Evolutionary conservation across 2,329 filamentous ascomycete species (phyloP).

Genomic region (Zopfia rhizophila): DNA sequence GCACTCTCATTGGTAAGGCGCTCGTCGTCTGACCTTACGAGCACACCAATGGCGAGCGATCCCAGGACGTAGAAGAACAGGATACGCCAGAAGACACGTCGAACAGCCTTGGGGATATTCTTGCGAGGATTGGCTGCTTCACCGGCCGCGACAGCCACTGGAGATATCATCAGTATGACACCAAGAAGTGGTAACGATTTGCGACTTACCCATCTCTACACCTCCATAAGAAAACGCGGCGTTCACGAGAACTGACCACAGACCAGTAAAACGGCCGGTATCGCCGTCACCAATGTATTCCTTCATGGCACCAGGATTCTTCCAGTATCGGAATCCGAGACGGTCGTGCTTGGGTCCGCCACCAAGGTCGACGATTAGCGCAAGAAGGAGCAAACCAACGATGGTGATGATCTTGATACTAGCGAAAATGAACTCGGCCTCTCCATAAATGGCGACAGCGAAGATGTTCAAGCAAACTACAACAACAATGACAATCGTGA

Average conservation of each 20-base stretch:
- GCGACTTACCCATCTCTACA: slow-evolving; percentile 51
- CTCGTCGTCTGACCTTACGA: slow-evolving; percentile 66
- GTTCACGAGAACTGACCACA: slow-evolving; percentile 65
- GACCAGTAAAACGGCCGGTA: slow-evolving; percentile 72
- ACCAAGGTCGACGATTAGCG: slow-evolving; percentile 48
- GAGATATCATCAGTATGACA: too few species aligned
- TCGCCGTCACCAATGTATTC: slow-evolving; percentile 62
- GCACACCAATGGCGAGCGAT: slow-evolving; percentile 67
- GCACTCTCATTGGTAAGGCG: slow-evolving; percentile 59
- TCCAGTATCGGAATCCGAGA: slow-evolving; percentile 75
- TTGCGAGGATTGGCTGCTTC: slow-evolving; percentile 49
- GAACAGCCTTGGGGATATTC: slow-evolving; percentile 65
- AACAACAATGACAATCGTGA: slow-evolving; percentile 47
- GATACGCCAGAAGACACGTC: slow-evolving; percentile 65
- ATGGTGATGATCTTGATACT: slow-evolving; percentile 59
- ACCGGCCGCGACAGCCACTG: slow-evolving; percentile 50
- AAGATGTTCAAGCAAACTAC: slow-evolving; percentile 49
- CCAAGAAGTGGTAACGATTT: too few species aligned
- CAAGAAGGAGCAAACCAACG: slow-evolving; percentile 41
- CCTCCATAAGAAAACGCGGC: slow-evolving; percentile 56
- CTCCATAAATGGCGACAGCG: slow-evolving; percentile 52
- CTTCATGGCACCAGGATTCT: slow-evolving; percentile 67
- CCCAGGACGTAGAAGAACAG: slow-evolving; percentile 64
- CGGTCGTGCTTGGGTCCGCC: slow-evolving; percentile 46
- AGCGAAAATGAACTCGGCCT: slow-evolving; percentile 63